Base-by-base conservation (phyloP, 2,329 filamentous ascomycete genomes). In the Xylariaceae sp. region DNA sequence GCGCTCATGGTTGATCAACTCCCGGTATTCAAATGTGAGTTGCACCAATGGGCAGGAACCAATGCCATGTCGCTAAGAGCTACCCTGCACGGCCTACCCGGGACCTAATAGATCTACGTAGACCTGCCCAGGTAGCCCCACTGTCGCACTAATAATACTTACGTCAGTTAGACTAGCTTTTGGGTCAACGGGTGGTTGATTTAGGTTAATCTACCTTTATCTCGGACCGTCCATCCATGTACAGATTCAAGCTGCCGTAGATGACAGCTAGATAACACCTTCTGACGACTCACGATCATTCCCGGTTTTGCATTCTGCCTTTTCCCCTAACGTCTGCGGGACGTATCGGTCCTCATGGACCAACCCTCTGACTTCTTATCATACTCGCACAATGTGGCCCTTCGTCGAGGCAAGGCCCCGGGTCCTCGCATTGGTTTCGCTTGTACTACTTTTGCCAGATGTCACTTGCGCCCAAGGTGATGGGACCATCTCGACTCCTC, bases 311-410 rank as follows among this genome's bases (percentile, higher is more conserved):
- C 21, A n/a, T 16, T 26, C 7, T 36, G 8, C n/a, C n/a, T 7
- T 19, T 17, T 16, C 8, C 19, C 11, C 21, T n/a, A 36, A 40
- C 47, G 33, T 37, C 44, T 31, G 29, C 45, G 46, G 43, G 51
- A 55, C 47, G 54, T 52, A 24, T 11, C 29, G 46, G 34, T 46
- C 33, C 60, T 43, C 53, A 68, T 69, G 67, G 67, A 65, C 62
- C 53, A 45, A 57, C 34, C 58, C 54, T 54, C 54, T 54, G 41
- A 48, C 60, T 64, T 52, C 34, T 37, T 51, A 43, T 33, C 39
- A 24, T 26, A 53, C 44, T 60, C 47, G 45, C 63, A 62, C 56
- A 59, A 69, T 69, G 66, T 63, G 65, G 66, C 58, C 56, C 60
- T 48, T 40, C 54, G 58, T 50, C n/a, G 44, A 62, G 52, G 54